Percentiles rank a stretch among this genome's conserved stretches.
phyloP scores from a whole-genome alignment of 257 asterid species.

The Lycium ferocissimum region DNA sequence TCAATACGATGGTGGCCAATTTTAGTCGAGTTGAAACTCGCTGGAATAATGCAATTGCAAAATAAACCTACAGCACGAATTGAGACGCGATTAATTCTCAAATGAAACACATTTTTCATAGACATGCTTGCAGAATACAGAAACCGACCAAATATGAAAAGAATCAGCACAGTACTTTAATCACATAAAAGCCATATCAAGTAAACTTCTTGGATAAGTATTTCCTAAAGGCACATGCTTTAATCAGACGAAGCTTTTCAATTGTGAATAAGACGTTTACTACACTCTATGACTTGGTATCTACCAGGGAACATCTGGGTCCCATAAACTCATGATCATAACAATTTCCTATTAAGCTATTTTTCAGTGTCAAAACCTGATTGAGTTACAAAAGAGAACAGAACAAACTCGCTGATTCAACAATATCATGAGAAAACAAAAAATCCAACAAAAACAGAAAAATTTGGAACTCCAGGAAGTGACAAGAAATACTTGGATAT shows the following conservation, averaged over 20 bases:
- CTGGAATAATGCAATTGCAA: constrained; percentile 80
- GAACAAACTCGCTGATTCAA: neutral
- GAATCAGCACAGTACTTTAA: constrained; percentile 6
- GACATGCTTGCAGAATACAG: neutral
- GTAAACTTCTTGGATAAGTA: neutral
- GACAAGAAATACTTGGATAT: neutral
- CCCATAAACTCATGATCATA: neutral
- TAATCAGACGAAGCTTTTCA: neutral
- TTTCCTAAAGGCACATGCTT: neutral
- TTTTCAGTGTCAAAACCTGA: neutral
- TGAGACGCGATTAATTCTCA: neutral
- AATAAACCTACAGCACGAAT: constrained; percentile 49
- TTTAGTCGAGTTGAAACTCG: constrained; percentile 60
- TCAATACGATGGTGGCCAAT: constrained; percentile 61
- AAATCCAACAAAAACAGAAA: neutral
- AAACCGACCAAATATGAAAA: neutral
- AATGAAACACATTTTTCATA: neutral
- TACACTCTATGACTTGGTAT: neutral
- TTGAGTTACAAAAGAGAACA: neutral
- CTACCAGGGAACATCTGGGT: neutral
- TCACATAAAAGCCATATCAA: neutral
- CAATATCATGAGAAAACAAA: neutral
- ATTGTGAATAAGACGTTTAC: constrained; percentile 1
- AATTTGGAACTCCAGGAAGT: neutral
- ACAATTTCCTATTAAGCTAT: neutral